Percentiles rank a stretch among this genome's conserved stretches.
Conservation (phyloP, 495 filamentous ascomycete species). For the Wilcoxina mikolae region DNA sequence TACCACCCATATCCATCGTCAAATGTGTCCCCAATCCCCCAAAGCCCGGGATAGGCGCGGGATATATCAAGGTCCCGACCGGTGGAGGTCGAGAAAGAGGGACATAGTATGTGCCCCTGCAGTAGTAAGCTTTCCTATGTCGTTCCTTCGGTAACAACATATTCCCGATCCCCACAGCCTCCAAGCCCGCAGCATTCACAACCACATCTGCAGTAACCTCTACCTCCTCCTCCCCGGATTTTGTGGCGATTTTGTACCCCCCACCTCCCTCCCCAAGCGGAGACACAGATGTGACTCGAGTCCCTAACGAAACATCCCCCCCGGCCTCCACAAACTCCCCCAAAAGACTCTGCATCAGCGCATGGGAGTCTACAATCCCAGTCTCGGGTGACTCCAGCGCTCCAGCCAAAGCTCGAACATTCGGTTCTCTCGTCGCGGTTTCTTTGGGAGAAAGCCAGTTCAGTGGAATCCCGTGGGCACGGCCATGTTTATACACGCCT, state of each 20-base stretch:
- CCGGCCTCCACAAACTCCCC: slow-evolving; percentile 63
- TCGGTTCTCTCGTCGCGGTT: slow-evolving; percentile 52
- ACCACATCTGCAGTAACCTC: slow-evolving; percentile 58
- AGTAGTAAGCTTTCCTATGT: slow-evolving; percentile 54
- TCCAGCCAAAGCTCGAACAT: slow-evolving; percentile 51
- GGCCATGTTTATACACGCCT: slow-evolving; percentile 50
- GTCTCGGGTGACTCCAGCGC: slow-evolving; percentile 71
- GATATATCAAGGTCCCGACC: slow-evolving; percentile 70
- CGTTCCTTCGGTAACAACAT: slow-evolving; percentile 52
- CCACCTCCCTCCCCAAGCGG: slow-evolving; percentile 19
- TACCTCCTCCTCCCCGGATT: slow-evolving; percentile 34
- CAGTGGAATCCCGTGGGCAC: slow-evolving; percentile 54
- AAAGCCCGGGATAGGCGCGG: slow-evolving; percentile 61
- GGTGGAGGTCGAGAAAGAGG: slow-evolving; percentile 51
- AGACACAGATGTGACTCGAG: slow-evolving; percentile 40
- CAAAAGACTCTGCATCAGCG: slow-evolving; percentile 63
- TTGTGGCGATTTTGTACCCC: slow-evolving; percentile 42
- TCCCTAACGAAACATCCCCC: slow-evolving; percentile 49
- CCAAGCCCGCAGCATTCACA: slow-evolving; percentile 75
- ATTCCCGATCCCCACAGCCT: slow-evolving; percentile 63
- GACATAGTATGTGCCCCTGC: slow-evolving; percentile 92
- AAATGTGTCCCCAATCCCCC: slow-evolving; percentile 86
- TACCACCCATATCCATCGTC: slow-evolving; percentile 74
- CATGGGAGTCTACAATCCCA: slow-evolving; percentile 81
- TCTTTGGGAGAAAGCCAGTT: slow-evolving; percentile 48